Percentiles rank a stretch among this genome's conserved stretches.
These are phyloP conservation scores for Agapanthus africanus DNA, from an alignment of 106 monocot genomes.

Conservation along the genomic window DNA sequence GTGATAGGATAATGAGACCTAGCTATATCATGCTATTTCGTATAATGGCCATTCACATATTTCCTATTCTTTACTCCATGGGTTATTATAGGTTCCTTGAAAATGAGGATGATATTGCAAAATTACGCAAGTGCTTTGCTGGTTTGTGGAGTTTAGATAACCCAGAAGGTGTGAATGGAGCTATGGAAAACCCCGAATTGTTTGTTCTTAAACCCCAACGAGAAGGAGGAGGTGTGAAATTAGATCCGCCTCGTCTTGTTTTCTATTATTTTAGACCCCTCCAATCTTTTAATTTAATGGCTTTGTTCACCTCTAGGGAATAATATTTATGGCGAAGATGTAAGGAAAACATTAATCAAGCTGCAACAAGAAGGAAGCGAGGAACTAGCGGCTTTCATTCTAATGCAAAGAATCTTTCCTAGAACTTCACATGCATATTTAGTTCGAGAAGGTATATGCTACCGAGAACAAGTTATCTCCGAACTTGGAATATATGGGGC, in stretches of 20 bases:
- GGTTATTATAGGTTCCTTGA: constrained; percentile 64
- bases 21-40: background rate
- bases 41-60: background rate
- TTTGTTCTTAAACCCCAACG: constrained; percentile 97
- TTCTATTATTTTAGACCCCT: too few species aligned
- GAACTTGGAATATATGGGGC: constrained; percentile 91
- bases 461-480: constrained; percentile 58
- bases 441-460: constrained; percentile 62
- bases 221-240: constrained; percentile 99
- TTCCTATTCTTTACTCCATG: background rate
- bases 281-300: too few species aligned
- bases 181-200: constrained; percentile 71
- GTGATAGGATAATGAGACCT: too few species aligned
- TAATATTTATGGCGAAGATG: constrained; percentile 80
- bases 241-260: too few species aligned
- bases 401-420: constrained; percentile 99
- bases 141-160: constrained; percentile 98
- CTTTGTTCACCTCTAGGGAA: constrained; percentile 54
- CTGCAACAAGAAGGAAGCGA: constrained; percentile 49
- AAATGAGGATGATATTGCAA: constrained; percentile 59
- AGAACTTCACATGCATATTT: constrained; percentile 52
- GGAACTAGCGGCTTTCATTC: constrained; percentile 70
- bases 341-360: constrained; percentile 54
- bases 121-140: constrained; percentile 76
- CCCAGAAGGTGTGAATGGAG: constrained; percentile 35